Conservation (phyloP, 306 rosid genomes). For the Albizia julibrissin region DNA sequence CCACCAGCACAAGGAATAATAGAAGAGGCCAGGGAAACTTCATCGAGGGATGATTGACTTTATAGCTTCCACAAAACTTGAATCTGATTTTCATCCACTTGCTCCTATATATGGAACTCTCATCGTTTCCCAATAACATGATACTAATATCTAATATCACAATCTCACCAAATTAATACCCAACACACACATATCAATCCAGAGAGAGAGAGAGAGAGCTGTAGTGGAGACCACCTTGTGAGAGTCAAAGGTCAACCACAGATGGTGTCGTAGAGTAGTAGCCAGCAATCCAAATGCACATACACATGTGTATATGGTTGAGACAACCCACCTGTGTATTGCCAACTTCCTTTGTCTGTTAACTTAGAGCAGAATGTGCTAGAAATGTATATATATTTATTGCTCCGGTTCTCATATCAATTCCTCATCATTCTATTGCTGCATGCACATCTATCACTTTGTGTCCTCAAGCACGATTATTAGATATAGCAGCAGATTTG, state of each 20-base stretch:
- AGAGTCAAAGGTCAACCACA: constrained; percentile 55
- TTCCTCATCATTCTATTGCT: background rate
- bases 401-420: background rate
- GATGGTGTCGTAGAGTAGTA: constrained; percentile 35
- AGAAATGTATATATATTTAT: constrained; percentile 5
- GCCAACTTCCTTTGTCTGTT: constrained; percentile 43
- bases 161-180: constrained; percentile 29
- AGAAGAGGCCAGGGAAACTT: constrained; percentile 28
- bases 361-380: constrained; percentile 51
- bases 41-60: constrained; percentile 55
- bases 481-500: background rate
- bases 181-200: background rate
- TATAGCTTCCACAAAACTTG: constrained; percentile 51
- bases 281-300: constrained; percentile 22
- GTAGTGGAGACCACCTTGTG: constrained; percentile 35
- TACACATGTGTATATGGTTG: background rate
- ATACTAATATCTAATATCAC: constrained; percentile 39
- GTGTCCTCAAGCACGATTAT: constrained; percentile 5
- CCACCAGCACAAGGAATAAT: constrained; percentile 39
- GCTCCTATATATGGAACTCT: constrained; percentile 52
- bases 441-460: constrained; percentile 35
- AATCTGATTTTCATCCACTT: constrained; percentile 43
- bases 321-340: constrained; percentile 44
- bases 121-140: constrained; percentile 53
- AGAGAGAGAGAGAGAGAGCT: background rate